Conservation (phyloP, 257 asterid genomes). For the Nicotiana tabacum region DNA sequence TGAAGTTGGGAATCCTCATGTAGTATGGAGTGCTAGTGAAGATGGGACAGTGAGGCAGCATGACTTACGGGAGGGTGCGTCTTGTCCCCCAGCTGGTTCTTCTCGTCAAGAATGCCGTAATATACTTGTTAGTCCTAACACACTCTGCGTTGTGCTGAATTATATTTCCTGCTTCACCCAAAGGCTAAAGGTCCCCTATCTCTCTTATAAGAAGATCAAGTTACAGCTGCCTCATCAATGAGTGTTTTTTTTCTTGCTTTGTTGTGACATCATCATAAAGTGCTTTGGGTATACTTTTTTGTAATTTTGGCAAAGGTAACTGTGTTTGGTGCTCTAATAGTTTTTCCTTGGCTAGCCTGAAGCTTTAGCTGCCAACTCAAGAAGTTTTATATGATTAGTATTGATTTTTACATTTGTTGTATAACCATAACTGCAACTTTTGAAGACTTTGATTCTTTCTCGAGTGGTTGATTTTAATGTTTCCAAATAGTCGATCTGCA, state of each 20-base stretch:
- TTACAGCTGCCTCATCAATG: background rate
- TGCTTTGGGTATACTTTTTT: background rate
- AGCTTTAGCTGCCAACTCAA: background rate
- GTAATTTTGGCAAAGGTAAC: background rate
- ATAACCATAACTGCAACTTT: background rate
- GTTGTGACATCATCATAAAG: background rate
- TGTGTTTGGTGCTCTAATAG: background rate
- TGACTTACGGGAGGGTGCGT: constrained; percentile 92
- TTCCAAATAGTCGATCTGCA: background rate
- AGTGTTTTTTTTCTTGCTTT: background rate
- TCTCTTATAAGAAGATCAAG: background rate
- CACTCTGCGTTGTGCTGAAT: background rate
- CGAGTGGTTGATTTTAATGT: background rate
- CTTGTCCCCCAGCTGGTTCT: constrained; percentile 95
- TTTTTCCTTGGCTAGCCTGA: background rate
- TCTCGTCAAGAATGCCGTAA: constrained; percentile 92
- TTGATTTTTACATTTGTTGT: background rate
- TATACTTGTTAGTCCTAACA: constrained; percentile 69
- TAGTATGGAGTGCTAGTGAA: constrained; percentile 99
- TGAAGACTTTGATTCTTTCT: background rate
- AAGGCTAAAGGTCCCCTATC: background rate
- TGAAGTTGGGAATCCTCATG: constrained; percentile 90
- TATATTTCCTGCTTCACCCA: background rate
- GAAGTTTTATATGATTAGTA: background rate
- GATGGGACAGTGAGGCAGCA: constrained; percentile 99